A percentile compares a stretch with the other conserved stretches of the same genome.
These are phyloP conservation scores for Pseudocercospora cruenta DNA, from an alignment of 2,329 filamentous ascomycete genomes.

Conservation along the genomic window DNA sequence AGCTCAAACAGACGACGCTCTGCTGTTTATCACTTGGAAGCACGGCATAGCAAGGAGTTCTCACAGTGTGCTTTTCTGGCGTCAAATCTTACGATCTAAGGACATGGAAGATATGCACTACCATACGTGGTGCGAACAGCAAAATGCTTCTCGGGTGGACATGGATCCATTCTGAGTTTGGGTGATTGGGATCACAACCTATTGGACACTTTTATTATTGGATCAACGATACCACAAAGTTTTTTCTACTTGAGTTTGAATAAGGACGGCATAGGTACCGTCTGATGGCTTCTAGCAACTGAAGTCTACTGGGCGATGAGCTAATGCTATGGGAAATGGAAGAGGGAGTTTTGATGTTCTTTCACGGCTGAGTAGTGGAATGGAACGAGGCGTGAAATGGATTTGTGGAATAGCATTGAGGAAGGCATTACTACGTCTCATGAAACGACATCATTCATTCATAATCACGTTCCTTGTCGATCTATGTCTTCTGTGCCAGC, in stretches of 20 bases:
- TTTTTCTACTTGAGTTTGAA: slow-evolving; percentile 5
- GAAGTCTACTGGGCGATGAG: slow-evolving; percentile 2
- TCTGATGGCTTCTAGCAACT: not conserved
- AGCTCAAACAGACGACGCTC: slow-evolving; percentile 9
- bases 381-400: slow-evolving; percentile 1
- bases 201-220: slow-evolving; percentile 11
- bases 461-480: not conserved
- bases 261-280: slow-evolving; percentile 14
- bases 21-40: slow-evolving; percentile 4
- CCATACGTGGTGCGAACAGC: slow-evolving; percentile 4
- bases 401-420: slow-evolving; percentile 6
- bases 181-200: not conserved
- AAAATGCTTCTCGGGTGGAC: not conserved
- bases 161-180: slow-evolving; percentile 1
- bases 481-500: not conserved
- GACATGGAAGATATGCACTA: slow-evolving; percentile 12
- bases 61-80: slow-evolving; percentile 9
- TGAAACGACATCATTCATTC: not conserved
- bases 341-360: not conserved
- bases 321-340: slow-evolving; percentile 2
- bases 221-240: slow-evolving; percentile 18
- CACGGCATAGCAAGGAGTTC: slow-evolving; percentile 10
- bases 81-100: slow-evolving; percentile 12
- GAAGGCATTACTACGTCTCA: slow-evolving; percentile 2
- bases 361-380: slow-evolving; percentile 1